Evolutionary conservation across 2,329 filamentous ascomycete species (phyloP).

Genomic region (Penicillium sp.): DNA sequence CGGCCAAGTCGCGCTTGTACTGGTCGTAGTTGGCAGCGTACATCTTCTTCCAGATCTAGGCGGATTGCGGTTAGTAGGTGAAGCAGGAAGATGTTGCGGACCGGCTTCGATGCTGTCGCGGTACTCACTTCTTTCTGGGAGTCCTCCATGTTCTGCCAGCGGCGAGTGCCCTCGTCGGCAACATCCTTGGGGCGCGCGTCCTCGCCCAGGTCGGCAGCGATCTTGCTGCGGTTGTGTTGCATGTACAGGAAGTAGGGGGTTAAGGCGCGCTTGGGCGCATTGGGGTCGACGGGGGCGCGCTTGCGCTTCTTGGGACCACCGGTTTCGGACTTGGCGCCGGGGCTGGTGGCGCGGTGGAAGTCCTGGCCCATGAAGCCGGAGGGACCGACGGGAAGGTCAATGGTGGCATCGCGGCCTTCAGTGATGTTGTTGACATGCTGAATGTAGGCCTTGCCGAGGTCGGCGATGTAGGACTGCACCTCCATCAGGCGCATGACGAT

Average conservation of each 20-base stretch:
- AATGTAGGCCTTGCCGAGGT: constrained; percentile 77
- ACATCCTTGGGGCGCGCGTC: constrained; percentile 79
- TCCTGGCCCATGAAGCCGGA: constrained; percentile 40
- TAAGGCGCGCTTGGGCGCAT: constrained; percentile 88
- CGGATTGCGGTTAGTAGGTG: constrained; percentile 10
- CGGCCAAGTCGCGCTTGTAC: constrained; percentile 54
- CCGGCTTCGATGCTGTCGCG: not conserved
- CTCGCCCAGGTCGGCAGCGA: constrained; percentile 72
- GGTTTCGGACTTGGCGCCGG: constrained; percentile 43
- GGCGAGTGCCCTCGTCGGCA: constrained; percentile 77
- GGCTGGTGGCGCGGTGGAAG: constrained; percentile 41
- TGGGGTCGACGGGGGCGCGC: constrained; percentile 81
- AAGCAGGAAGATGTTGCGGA: not conserved
- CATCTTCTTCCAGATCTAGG: constrained; percentile 53
- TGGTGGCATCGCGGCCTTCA: constrained; percentile 54
- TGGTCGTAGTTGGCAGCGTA: constrained; percentile 56
- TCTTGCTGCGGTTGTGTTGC: constrained; percentile 78
- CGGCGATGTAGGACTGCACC: constrained; percentile 73
- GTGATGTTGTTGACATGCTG: constrained; percentile 83
- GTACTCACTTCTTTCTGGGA: constrained; percentile 63
- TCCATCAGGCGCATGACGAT: constrained; percentile 73
- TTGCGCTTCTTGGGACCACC: constrained; percentile 84
- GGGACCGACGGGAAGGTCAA: constrained; percentile 49
- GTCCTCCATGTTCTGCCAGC: constrained; percentile 75
- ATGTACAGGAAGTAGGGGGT: constrained; percentile 96